Percentiles rank a stretch among this genome's conserved stretches.
These are phyloP conservation scores for Byssoonygena ceratinophila DNA, from an alignment of 2,329 filamentous ascomycete species.

Conservation along the genomic window DNA sequence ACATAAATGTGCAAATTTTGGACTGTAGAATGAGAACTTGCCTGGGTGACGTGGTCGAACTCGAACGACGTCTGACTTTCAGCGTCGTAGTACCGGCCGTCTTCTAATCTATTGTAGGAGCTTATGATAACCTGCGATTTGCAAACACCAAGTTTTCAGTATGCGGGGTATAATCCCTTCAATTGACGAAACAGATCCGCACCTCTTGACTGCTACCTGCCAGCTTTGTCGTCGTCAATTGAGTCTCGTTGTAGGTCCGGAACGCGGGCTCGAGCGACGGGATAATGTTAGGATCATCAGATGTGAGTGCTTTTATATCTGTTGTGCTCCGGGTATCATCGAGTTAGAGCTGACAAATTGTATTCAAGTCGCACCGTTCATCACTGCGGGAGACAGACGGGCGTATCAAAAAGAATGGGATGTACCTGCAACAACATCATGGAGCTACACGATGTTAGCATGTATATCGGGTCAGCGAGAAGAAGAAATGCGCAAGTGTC, in stretches of 20 bases:
- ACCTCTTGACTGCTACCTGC: conserved; percentile 75
- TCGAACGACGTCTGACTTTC: conserved; percentile 79
- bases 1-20: neutral
- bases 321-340: conserved; percentile 12
- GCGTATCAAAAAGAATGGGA: neutral
- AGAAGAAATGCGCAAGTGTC: neutral
- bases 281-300: conserved; percentile 56
- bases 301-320: conserved; percentile 85
- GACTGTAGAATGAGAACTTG: conserved; percentile 25
- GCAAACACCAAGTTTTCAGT: neutral
- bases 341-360: neutral
- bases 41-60: conserved; percentile 75
- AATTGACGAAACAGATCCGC: conserved; percentile 17
- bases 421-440: conserved; percentile 76
- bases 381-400: neutral
- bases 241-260: conserved; percentile 91
- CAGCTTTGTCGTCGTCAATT: conserved; percentile 79
- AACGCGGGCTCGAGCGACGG: conserved; percentile 71
- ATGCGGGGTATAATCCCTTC: neutral
- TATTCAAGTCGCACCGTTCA: neutral
- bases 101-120: conserved; percentile 69
- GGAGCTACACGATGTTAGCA: conserved; percentile 48
- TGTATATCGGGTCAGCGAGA: conserved; percentile 21
- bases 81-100: conserved; percentile 78
- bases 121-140: conserved; percentile 53